phyloP scores from a whole-genome alignment of 192 early-diverging fungal species.

The Rhizoclosmatium sp. region DNA sequence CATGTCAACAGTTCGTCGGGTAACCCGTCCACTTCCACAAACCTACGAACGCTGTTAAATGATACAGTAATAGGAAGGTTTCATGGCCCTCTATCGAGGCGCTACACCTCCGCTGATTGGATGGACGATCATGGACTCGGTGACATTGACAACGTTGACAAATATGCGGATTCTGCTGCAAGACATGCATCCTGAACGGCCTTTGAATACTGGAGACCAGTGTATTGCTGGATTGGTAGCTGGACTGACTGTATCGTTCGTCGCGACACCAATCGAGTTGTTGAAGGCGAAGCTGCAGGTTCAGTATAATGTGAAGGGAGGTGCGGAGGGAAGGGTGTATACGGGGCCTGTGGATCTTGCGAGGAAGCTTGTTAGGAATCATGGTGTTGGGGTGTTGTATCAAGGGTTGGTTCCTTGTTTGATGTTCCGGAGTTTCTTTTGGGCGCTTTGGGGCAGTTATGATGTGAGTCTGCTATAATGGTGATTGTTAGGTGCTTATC shows the following conservation, averaged over 20 bases:
- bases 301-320: conserved; percentile 72
- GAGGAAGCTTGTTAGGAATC: conserved; percentile 71
- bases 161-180: conserved; percentile 81
- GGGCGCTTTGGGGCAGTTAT: conserved; percentile 74
- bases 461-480: conserved; percentile 48
- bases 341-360: conserved; percentile 88
- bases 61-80: conserved; percentile 46
- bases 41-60: not conserved
- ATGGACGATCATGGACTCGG: conserved; percentile 86
- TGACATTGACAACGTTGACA: conserved; percentile 83
- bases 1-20: conserved; percentile 77
- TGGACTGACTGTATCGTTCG: conserved; percentile 81
- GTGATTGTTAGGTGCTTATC: not conserved
- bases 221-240: conserved; percentile 89
- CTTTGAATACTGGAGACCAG: conserved; percentile 73
- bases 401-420: conserved; percentile 86
- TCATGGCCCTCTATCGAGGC: conserved; percentile 88
- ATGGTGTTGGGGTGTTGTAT: conserved; percentile 84
- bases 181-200: conserved; percentile 51
- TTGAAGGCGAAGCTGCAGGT: conserved; percentile 93
- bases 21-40: conserved; percentile 51
- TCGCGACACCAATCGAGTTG: conserved; percentile 94
- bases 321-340: conserved; percentile 61
- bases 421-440: conserved; percentile 87
- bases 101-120: conserved; percentile 91